These are phyloP conservation scores for Myxozyma vanderwaltii DNA, from an alignment of 805 yeast genomes.

Conservation along the genomic window DNA sequence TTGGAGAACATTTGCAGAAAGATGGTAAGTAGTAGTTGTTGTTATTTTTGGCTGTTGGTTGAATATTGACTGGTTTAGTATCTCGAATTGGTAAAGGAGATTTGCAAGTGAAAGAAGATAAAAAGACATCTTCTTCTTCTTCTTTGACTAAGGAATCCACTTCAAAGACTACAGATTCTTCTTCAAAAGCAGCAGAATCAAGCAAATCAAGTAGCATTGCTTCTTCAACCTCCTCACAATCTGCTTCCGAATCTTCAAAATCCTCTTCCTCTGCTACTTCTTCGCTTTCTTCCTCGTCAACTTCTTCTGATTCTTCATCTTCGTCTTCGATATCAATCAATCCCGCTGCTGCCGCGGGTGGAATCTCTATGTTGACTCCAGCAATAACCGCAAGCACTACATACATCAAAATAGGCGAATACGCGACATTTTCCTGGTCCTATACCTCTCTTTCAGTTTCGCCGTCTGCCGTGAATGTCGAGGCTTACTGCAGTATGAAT, in stretches of 20 bases:
- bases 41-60: background rate
- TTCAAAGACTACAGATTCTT: background rate
- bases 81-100: background rate
- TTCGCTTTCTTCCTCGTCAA: background rate
- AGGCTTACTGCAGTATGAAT: constrained; percentile 45
- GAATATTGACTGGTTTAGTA: background rate
- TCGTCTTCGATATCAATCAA: constrained; percentile 41
- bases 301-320: constrained; percentile 14
- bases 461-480: constrained; percentile 45
- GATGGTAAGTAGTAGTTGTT: constrained; percentile 2
- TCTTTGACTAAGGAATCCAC: too few relatives aligned
- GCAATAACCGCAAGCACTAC: constrained; percentile 41
- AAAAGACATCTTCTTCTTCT: background rate
- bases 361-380: constrained; percentile 43
- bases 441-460: constrained; percentile 44
- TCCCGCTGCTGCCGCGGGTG: constrained; percentile 44
- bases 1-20: constrained; percentile 1
- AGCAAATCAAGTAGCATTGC: background rate
- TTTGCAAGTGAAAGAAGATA: too few relatives aligned
- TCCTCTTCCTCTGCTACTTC: background rate
- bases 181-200: too few relatives aligned
- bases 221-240: background rate
- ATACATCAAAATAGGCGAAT: constrained; percentile 44
- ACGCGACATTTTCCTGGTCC: constrained; percentile 47
- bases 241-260: background rate